Base-by-base conservation (phyloP, 2,329 filamentous ascomycete genomes). In the Xenoacremonium recifei region DNA sequence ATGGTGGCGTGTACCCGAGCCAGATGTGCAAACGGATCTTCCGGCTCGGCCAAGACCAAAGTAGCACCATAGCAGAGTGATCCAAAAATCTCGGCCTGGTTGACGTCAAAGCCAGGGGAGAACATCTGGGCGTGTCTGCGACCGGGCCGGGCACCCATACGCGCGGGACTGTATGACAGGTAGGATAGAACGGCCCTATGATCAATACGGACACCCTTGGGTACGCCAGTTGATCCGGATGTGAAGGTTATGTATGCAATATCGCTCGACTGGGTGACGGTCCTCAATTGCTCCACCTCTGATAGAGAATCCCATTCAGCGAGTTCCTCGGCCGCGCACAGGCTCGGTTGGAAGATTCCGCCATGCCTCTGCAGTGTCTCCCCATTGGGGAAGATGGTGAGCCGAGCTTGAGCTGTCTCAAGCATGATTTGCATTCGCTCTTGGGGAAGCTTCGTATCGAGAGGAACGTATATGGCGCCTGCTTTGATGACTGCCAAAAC, bases 21-120 rank as follows among this genome's bases (percentile, higher is more conserved):
- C 32, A 35, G n/a, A 20, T 35, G 32, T 15, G 32, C 32, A 35
- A 35, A 35, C 13, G 32, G 32, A 35, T 35, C 32, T 6, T 19
- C 32, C 4, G 17, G n/a, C 6, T 35, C 32, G 13, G 13, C 17
- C 32, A 35, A 35, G 15, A 35, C 32, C 16, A 35, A 17, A 13
- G 32, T 35, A 4, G 32, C 32, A 20, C 32, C 32, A 12, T 35
- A 35, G 32, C 32, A 35, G 13, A 35, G 32, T 4, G 32, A 16
- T 35, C 32, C 32, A 35, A 35, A 35, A 17, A 35, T 35, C 19
- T 35, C 32, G 19, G 32, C 32, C 13, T 16, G 13, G n/a, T 20
- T 35, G 17, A 35, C 32, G 12, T 35, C 32, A 20, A 35, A 35
- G 19, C 32, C 32, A 17, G 32, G 32, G 4, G 32, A 35, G n/a